A percentile compares a stretch with the other conserved stretches of the same genome.
Evolutionary conservation across 2,329 filamentous ascomycete species (phyloP).

Genomic region (Talaromyces funiculosus): DNA sequence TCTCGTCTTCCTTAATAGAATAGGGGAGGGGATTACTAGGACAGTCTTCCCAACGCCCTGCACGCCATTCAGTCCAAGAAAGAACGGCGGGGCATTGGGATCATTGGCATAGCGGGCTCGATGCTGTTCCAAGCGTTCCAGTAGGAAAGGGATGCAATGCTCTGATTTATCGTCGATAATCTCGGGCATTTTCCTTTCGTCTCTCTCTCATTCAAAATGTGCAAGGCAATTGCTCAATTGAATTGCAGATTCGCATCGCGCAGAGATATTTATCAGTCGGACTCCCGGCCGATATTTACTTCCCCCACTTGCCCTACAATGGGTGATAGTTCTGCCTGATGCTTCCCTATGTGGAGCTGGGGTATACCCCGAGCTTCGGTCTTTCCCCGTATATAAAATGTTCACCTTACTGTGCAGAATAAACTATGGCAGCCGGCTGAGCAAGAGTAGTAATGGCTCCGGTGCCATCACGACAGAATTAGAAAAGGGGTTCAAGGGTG

Average conservation of each 20-base stretch:
- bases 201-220: not conserved
- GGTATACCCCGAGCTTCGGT: not conserved
- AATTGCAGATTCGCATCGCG: not conserved
- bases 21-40: slow-evolving; percentile 52
- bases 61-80: slow-evolving; percentile 84
- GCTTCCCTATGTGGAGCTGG: not conserved
- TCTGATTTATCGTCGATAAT: slow-evolving; percentile 73
- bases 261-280: not conserved
- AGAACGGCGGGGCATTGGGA: slow-evolving; percentile 57
- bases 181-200: slow-evolving; percentile 34
- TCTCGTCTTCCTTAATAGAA: not conserved
- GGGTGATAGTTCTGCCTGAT: slow-evolving; percentile 4
- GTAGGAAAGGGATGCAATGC: slow-evolving; percentile 71
- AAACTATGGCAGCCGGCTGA: no score
- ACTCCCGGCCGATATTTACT: not conserved
- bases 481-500: no score
- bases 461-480: no score
- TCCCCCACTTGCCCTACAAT: not conserved
- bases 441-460: no score
- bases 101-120: slow-evolving; percentile 34
- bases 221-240: not conserved
- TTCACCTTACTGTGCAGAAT: not conserved
- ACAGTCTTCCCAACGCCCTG: slow-evolving; percentile 93
- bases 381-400: not conserved
- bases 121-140: slow-evolving; percentile 53